A percentile compares a stretch with the other conserved stretches of the same genome.
Evolutionary conservation across 208 protist species (phyloP).

Genomic region (Leishmania guyanensis): DNA sequence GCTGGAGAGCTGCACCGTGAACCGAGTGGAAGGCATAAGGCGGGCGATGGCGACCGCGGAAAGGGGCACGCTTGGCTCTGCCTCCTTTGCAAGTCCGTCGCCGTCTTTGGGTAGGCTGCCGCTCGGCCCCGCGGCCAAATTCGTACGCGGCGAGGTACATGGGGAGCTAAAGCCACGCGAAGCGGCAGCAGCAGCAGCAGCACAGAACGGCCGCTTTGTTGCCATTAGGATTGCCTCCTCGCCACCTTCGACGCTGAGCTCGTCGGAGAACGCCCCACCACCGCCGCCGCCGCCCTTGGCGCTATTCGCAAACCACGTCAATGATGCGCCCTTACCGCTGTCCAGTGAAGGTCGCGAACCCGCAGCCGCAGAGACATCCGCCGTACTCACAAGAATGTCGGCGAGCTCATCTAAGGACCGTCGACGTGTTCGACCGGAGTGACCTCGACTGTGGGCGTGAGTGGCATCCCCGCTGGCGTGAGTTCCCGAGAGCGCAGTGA

Average conservation of each 20-base stretch:
- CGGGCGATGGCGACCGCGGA: conserved; percentile 18
- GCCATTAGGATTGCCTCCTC: background rate
- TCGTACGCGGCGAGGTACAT: background rate
- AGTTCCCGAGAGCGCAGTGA: background rate
- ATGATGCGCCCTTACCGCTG: background rate
- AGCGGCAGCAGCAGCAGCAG: background rate
- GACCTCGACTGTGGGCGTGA: background rate
- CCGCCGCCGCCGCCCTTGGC: background rate
- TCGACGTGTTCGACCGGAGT: background rate
- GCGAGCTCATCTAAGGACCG: background rate
- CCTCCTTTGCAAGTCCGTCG: too few relatives aligned
- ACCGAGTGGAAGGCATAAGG: conserved; percentile 18
- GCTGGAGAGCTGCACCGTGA: conserved; percentile 13
- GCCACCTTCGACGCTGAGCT: background rate
- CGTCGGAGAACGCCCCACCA: background rate
- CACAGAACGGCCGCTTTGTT: background rate
- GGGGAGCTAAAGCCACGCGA: background rate
- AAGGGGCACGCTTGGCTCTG: conserved; percentile 5
- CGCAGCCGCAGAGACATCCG: background rate
- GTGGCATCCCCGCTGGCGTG: background rate
- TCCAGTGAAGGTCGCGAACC: background rate
- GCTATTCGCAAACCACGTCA: background rate
- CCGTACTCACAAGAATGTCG: background rate
- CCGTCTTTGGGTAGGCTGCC: background rate
- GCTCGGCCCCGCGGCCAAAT: background rate